phyloP scores from a whole-genome alignment of 164 flowering plant genomes.

The Stephania yunnanensis region DNA sequence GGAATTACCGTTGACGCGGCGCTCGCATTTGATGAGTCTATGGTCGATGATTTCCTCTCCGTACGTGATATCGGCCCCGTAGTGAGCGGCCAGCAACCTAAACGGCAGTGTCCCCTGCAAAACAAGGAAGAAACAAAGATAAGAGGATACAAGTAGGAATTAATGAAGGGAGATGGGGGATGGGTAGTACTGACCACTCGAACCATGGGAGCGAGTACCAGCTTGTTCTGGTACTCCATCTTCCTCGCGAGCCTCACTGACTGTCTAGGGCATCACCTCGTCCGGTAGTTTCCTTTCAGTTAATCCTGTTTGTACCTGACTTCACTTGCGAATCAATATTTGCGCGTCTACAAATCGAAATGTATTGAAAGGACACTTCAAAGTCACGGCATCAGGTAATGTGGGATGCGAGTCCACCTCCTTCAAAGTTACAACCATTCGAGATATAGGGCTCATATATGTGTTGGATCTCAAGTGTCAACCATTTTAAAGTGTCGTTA shows the following conservation, averaged over 20 bases:
- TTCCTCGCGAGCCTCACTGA: not conserved
- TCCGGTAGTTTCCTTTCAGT: too few relatives aligned
- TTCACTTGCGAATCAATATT: too few relatives aligned
- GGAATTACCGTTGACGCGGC: constrained; percentile 55
- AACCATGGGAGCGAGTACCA: constrained; percentile 94
- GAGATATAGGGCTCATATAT: too few relatives aligned
- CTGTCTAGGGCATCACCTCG: not conserved
- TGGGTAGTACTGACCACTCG: constrained; percentile 60
- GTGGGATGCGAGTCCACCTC: too few relatives aligned
- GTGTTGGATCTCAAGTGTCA: too few relatives aligned
- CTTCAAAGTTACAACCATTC: too few relatives aligned
- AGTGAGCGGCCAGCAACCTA: constrained; percentile 69
- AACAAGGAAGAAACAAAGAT: not conserved
- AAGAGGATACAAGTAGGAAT: not conserved
- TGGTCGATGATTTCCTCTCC: constrained; percentile 97
- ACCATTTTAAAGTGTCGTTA: too few relatives aligned
- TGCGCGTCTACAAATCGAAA: too few relatives aligned
- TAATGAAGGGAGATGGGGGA: not conserved
- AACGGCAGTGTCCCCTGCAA: constrained; percentile 79
- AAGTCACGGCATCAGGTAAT: too few relatives aligned
- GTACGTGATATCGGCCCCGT: constrained; percentile 89
- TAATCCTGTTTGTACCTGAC: too few relatives aligned
- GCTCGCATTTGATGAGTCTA: constrained; percentile 73
- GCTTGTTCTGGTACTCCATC: constrained; percentile 84
- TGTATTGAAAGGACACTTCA: too few relatives aligned